Evolutionary conservation across 495 filamentous ascomycete species (phyloP), one percentile per base, ranked within the genome.

Genomic region (Pyrenula massariospora): DNA sequence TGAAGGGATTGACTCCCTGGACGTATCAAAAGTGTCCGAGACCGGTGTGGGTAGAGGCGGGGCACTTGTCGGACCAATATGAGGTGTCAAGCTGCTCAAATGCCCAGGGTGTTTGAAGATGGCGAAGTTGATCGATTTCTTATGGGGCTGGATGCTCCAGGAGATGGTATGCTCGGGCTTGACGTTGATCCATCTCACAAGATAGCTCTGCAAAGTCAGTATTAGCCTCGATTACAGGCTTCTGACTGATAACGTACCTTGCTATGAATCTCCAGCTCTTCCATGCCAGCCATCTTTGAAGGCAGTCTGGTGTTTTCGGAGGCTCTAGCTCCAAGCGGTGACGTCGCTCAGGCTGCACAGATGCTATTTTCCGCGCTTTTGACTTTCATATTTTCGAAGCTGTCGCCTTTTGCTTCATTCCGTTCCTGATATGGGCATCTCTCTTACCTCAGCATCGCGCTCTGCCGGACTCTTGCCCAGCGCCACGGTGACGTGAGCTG

Each of bases 191-290:
- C 94, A 98, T 63, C 93, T 89, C 49, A 97, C 88, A 61, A 98
- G 89, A 71, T 98, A 97, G 48, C 90, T 94, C 93, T 98, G 62
- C 10, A 48, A 50, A 24, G 19, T 3, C 50, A 56, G 23, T 42
- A 15, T 42, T 42, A 42, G 15, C 31, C 5, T 15, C 5, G 8
- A 15, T 42, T 42, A 15, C 15, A 15, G 31, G 15, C 5, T 42
- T 42, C 8, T 42, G 31, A 42, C 5, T 42, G 31, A 5, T 24
- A n/a, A 61, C 79, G 58, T 77, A 94, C 93, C 84, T 91, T 96
- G 84, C 90, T 95, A 68, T 96, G 93, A 59, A 98, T 87, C 70
- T 96, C 93, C 59, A 98, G 74, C 76, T 96, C 90, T 76, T 98
- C 93, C 80, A 97, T 94, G 63, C 88, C 89, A 49, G 88, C 89